Percentiles rank a stretch among this genome's conserved stretches.
Evolutionary conservation across 805 yeast genomes (phyloP).

Genomic region (Nakazawaea ishiwadae): DNA sequence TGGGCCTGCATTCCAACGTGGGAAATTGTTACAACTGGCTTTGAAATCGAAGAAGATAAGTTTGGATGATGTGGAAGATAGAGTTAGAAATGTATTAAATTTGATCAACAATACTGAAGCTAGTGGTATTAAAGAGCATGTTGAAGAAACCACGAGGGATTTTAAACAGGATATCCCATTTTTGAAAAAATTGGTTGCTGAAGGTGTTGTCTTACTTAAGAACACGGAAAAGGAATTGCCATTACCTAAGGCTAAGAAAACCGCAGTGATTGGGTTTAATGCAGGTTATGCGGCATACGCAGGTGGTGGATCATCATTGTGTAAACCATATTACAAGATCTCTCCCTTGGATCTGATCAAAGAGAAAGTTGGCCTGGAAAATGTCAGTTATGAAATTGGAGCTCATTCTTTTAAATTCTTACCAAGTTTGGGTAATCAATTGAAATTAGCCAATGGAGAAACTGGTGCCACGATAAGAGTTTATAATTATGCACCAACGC

Average conservation of each 20-base stretch:
- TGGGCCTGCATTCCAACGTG: slow-evolving; percentile 43
- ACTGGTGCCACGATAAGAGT: slow-evolving; percentile 22
- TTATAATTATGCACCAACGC: slow-evolving; percentile 19
- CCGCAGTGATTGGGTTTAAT: slow-evolving; percentile 58
- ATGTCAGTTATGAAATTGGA: slow-evolving; percentile 29
- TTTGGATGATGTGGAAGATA: slow-evolving; percentile 36
- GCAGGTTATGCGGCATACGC: slow-evolving; percentile 45
- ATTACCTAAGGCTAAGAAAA: slow-evolving; percentile 32
- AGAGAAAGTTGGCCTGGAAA: slow-evolving; percentile 16
- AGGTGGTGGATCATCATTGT: slow-evolving; percentile 63
- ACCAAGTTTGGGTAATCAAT: slow-evolving; percentile 26
- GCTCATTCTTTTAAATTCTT: slow-evolving; percentile 29
- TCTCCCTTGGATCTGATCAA: slow-evolving; percentile 45
- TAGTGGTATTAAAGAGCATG: slow-evolving; percentile 37
- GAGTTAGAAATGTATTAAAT: slow-evolving; percentile 41
- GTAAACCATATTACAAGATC: slow-evolving; percentile 41
- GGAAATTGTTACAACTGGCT: slow-evolving; percentile 36
- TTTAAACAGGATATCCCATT: slow-evolving; percentile 37
- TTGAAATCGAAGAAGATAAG: slow-evolving; percentile 35
- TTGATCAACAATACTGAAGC: slow-evolving; percentile 38
- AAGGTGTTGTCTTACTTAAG: slow-evolving; percentile 47
- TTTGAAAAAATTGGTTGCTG: slow-evolving; percentile 37
- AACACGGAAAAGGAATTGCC: slow-evolving; percentile 43
- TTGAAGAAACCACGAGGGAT: slow-evolving; percentile 29
- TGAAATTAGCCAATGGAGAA: slow-evolving; percentile 15